These are phyloP conservation scores for Botryotinia convoluta DNA, from an alignment of 2,329 filamentous ascomycete genomes.

Conservation along the genomic window DNA sequence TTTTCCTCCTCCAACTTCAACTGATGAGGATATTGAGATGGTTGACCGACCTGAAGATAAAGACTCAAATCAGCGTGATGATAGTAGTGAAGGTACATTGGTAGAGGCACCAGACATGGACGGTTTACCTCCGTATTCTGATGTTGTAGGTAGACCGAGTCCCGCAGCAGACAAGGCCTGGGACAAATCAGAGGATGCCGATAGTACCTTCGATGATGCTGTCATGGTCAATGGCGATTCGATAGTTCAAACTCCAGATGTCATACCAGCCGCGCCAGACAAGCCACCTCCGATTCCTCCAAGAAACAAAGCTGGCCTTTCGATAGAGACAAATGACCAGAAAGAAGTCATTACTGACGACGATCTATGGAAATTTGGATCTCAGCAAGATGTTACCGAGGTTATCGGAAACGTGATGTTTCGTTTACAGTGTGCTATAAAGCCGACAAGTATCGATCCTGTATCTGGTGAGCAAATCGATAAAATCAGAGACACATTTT, in stretches of 20 bases:
- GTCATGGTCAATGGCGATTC: constrained; percentile 41
- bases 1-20: constrained; percentile 21
- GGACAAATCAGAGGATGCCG: constrained; percentile 11
- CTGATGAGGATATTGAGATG: constrained; percentile 38
- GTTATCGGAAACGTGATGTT: constrained; percentile 92
- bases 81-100: constrained; percentile 42
- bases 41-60: constrained; percentile 33
- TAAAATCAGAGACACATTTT: constrained; percentile 69
- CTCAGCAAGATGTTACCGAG: constrained; percentile 92
- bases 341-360: constrained; percentile 35
- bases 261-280: constrained; percentile 28
- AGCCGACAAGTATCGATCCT: constrained; percentile 60
- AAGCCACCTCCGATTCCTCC: constrained; percentile 39
- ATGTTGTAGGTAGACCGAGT: constrained; percentile 8
- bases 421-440: constrained; percentile 85
- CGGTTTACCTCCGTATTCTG: constrained; percentile 24
- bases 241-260: constrained; percentile 14
- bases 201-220: constrained; percentile 24
- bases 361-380: constrained; percentile 39
- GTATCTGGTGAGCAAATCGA: constrained; percentile 76
- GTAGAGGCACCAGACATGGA: constrained; percentile 36
- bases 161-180: not conserved
- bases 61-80: constrained; percentile 31
- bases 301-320: constrained; percentile 37
- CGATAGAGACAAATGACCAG: constrained; percentile 34